Evolutionary conservation across 202 grass and related monocot genomes (phyloP).

Genomic region (Dendrocalamus latiflorus): DNA sequence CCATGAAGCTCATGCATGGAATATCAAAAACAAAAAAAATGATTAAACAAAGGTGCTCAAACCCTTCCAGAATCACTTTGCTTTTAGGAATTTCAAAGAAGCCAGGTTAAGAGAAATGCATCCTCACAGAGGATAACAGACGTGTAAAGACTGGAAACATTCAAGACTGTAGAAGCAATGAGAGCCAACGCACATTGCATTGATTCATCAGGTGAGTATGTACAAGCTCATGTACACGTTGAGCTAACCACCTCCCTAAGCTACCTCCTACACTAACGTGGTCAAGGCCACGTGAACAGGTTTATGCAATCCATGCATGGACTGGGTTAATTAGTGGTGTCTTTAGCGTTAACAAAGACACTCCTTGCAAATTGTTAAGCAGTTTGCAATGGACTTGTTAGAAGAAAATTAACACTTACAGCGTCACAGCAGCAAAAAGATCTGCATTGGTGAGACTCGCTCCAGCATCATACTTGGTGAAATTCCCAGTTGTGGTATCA

Average conservation of each 20-base stretch:
- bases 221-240: no score
- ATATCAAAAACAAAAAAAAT: no score
- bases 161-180: background rate
- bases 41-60: background rate
- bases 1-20: background rate
- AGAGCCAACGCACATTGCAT: no score
- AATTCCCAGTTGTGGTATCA: conserved; percentile 62
- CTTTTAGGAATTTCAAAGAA: background rate
- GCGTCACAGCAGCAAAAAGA: conserved; percentile 48
- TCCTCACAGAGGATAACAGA: background rate
- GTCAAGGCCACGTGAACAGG: no score
- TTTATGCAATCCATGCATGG: no score
- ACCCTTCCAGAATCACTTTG: background rate
- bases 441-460: conserved; percentile 52
- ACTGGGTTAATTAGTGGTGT: no score
- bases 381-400: background rate
- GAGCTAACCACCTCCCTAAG: no score
- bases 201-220: no score
- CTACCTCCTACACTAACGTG: no score
- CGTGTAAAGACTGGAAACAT: background rate
- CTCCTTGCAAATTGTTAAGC: background rate
- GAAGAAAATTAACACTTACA: conserved; percentile 48
- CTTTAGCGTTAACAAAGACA: background rate
- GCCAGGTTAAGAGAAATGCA: background rate
- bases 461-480: conserved; percentile 74